These are phyloP conservation scores for Lotmaria passim DNA, from an alignment of 208 protist species.

Conservation along the genomic window DNA sequence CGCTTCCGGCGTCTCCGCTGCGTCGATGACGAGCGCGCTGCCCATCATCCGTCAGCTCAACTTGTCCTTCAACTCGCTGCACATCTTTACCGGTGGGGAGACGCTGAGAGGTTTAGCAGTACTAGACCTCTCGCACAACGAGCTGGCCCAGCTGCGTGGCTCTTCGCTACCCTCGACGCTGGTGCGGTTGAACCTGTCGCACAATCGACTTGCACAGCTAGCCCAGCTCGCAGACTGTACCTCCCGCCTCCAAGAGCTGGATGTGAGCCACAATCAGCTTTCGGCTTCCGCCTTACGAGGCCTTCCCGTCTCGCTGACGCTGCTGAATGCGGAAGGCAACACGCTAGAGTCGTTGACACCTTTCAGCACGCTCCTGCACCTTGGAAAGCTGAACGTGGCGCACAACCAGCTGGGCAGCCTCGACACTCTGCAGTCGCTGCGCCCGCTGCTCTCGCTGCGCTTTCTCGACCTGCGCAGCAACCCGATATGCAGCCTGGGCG, in stretches of 20 bases:
- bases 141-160: conserved; percentile 42
- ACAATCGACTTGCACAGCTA: conserved; percentile 63
- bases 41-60: conserved; percentile 52
- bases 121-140: conserved; percentile 78
- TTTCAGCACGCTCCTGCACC: conserved; percentile 37
- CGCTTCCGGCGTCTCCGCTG: not conserved
- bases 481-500: conserved; percentile 43
- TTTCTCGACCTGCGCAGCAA: conserved; percentile 72
- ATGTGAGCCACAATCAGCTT: conserved; percentile 70
- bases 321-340: conserved; percentile 55
- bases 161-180: conserved; percentile 53
- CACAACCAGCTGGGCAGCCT: conserved; percentile 46
- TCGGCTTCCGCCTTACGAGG: conserved; percentile 42
- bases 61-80: conserved; percentile 77
- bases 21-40: conserved; percentile 1
- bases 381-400: conserved; percentile 54
- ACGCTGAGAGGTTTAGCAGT: conserved; percentile 45
- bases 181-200: conserved; percentile 48
- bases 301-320: conserved; percentile 45
- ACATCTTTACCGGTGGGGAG: conserved; percentile 66
- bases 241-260: conserved; percentile 58
- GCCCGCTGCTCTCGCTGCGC: conserved; percentile 47
- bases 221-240: conserved; percentile 35
- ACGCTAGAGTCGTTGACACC: conserved; percentile 48
- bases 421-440: conserved; percentile 42